Evolutionary conservation across 108 stramenopile genomes (phyloP), one percentile per base, ranked within the genome.

Genomic region (Phaeodactylum tricornutum): DNA sequence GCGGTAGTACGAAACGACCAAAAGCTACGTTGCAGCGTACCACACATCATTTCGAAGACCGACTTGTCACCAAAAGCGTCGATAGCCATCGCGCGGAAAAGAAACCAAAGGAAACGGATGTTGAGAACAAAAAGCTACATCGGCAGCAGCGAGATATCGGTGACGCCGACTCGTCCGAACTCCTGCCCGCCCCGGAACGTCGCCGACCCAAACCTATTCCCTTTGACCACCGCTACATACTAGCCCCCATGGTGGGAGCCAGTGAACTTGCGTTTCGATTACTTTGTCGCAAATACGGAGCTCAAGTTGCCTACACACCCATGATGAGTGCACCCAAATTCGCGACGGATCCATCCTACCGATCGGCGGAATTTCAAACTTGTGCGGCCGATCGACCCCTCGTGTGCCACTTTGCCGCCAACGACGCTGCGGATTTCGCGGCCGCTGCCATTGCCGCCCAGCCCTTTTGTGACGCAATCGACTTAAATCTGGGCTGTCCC

Each of bases 191-290:
- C n/a, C n/a, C n/a, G n/a, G n/a, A n/a, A n/a, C n/a, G n/a, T n/a
- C n/a, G n/a, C n/a, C n/a, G n/a, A n/a, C n/a, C n/a, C n/a, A n/a
- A n/a, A n/a, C n/a, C n/a, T n/a, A n/a, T 41, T 5, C 5, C 39
- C 21, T 41, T 41, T 41, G 19, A 15, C 39, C 39, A 41, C 14
- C 39, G 39, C 14, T 82, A 85, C 47, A 81, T 89, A 41, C 32
- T 92, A 23, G 98, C 98, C 4, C 98, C 96, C 19, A 99, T 99
- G 99, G 99, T 99, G 29, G 96, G 88, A 29, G 88, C 88, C 21
- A 78, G 76, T 34, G 88, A 90, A 59, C 65, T 90, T 16, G 70
- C 88, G 15, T 90, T 90, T 61, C 81, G 99, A 1, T 66, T 96
- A 40, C 70, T 97, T 4, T 93, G 93, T 67, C 76, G 97, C 7